phyloP scores from a whole-genome alignment of 805 yeast genomes.

The Barnettozyma pratensis region DNA sequence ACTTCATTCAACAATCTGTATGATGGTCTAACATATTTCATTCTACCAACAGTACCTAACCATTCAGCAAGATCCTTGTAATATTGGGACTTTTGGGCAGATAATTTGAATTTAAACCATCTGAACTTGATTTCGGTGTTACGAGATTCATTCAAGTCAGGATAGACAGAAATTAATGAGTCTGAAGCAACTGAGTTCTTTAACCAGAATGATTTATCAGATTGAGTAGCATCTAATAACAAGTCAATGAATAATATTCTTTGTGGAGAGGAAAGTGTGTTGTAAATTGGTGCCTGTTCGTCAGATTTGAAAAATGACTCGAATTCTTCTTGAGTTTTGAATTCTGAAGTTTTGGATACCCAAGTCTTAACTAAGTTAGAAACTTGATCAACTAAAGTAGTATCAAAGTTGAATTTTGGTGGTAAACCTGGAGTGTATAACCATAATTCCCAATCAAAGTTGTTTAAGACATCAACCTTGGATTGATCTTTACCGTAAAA shows the following conservation, averaged over 20 bases:
- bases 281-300: slow-evolving; percentile 29
- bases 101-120: slow-evolving; percentile 65
- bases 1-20: slow-evolving; percentile 60
- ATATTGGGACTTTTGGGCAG: slow-evolving; percentile 41
- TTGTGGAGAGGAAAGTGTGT: slow-evolving; percentile 65
- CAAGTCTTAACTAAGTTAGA: slow-evolving; percentile 61
- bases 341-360: slow-evolving; percentile 28
- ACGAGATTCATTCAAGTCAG: slow-evolving; percentile 39
- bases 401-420: slow-evolving; percentile 78
- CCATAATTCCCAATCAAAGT: slow-evolving; percentile 86
- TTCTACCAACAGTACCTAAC: slow-evolving; percentile 89
- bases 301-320: slow-evolving; percentile 14
- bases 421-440: slow-evolving; percentile 81
- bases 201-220: slow-evolving; percentile 35
- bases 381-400: slow-evolving; percentile 71
- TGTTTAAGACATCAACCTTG: slow-evolving; percentile 49
- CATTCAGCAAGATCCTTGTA: slow-evolving; percentile 64
- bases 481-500: slow-evolving; percentile 40
- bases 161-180: slow-evolving; percentile 34
- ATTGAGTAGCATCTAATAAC: slow-evolving; percentile 42
- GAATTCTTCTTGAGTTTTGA: slow-evolving; percentile 13
- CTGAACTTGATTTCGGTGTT: slow-evolving; percentile 82
- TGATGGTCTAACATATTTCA: slow-evolving; percentile 92
- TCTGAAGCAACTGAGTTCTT: slow-evolving; percentile 29
- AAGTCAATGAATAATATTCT: slow-evolving; percentile 74